These are phyloP conservation scores for Plasmodium inui DNA, from an alignment of 169 alveolate species.

Conservation along the genomic window DNA sequence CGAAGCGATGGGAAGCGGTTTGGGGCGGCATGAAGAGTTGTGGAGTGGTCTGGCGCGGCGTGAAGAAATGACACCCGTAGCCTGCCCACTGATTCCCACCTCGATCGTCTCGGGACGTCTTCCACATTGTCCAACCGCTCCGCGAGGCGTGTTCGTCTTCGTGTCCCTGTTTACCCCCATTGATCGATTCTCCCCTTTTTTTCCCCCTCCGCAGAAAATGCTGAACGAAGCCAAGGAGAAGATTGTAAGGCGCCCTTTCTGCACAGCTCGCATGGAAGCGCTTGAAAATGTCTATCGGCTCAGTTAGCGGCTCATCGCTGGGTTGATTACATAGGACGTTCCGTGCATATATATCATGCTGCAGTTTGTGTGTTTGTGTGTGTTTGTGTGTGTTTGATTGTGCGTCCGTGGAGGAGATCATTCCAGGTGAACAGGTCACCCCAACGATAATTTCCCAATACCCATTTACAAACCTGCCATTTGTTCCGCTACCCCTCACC, in stretches of 20 bases:
- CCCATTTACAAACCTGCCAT: background rate
- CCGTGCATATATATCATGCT: background rate
- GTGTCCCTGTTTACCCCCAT: background rate
- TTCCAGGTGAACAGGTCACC: background rate
- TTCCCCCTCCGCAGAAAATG: conserved; percentile 32
- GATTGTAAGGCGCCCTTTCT: background rate
- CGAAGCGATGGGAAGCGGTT: background rate
- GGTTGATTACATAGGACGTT: background rate
- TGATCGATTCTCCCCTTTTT: background rate
- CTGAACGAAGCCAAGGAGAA: conserved; percentile 48
- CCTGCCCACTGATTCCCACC: background rate
- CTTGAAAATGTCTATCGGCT: background rate
- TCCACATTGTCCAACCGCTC: background rate
- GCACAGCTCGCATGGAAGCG: background rate
- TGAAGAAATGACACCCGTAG: background rate
- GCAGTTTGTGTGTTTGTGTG: background rate
- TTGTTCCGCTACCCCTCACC: background rate
- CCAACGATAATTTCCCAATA: background rate
- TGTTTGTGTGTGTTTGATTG: no score
- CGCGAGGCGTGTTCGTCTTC: background rate
- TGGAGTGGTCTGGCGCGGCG: background rate
- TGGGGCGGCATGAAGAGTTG: background rate
- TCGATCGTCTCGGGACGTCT: background rate
- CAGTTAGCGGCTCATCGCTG: background rate
- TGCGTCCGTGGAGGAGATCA: background rate